Evolutionary conservation across 164 flowering plant genomes (phyloP), one percentile per base, ranked within the genome.

Genomic region (Berberis thunbergii): DNA sequence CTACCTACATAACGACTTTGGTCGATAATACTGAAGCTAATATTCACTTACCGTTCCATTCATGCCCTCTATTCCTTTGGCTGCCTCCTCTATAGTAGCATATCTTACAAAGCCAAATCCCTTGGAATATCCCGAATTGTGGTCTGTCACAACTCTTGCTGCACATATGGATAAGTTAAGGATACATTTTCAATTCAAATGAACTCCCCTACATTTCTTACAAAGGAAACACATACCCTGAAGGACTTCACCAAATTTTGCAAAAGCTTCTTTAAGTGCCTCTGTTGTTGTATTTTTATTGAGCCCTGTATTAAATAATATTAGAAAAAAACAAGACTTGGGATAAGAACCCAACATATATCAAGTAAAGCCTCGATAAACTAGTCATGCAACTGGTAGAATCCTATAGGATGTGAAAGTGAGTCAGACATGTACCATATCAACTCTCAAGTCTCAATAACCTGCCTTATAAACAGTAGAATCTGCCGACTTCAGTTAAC

Each of bases 61-160:
- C 97, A 90, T 93, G 68, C 96, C 96, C 69, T 79, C 65, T 74
- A 85, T 85, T 13, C 90, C 98, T 64, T 80, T 76, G 39, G 76
- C 86, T 59, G 98, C 97, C 13, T 83, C 90, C 64, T 85, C 87
- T 45, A 84, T 1, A 13, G 87, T 80, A 41, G 78, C 85, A 76
- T 90, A 90, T 69, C 74, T 74, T 9, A 93, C 91, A 71, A 93
- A 93, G 48, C 98, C 96, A 76, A 85, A 90, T 1, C 97, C 98
- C 75, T 84, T 88, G 4, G 97, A 90, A 69, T 74, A 84, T 41
- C 94, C 97, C 2, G 87, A 81, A 4, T 68, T 78, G 12, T 84
- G 80, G 69, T 93, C 94, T 12, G 87, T 84, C 71, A 84, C 96
- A 54, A 93, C 94, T 72, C 76, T 75, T 62, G 98, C 94, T 89